Evolutionary conservation across 2,329 filamentous ascomycete species (phyloP).

Genomic region (Microdochium nivale): DNA sequence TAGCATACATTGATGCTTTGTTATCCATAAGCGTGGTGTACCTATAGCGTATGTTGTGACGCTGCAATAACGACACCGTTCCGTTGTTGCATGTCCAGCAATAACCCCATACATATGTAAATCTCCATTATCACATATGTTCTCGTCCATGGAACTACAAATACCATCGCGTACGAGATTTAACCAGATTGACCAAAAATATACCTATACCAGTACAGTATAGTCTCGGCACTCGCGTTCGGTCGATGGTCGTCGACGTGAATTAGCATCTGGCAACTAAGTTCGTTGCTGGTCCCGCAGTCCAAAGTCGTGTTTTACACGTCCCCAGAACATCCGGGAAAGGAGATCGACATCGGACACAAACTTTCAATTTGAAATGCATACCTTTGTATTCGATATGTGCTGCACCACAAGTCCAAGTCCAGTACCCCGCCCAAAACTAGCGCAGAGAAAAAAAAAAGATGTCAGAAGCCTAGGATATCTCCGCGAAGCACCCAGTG

Average conservation of each 20-base stretch:
- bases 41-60: no score
- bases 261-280: background rate
- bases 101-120: no score
- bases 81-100: no score
- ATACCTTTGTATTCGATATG: background rate
- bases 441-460: background rate
- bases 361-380: background rate
- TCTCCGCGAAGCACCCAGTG: background rate
- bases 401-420: background rate
- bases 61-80: no score
- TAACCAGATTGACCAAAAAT: no score
- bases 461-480: background rate
- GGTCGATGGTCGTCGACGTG: no score
- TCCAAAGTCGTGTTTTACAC: background rate
- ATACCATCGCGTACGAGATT: no score
- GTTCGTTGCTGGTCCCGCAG: background rate
- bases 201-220: no score
- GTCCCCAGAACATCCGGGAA: background rate
- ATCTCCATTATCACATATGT: no score
- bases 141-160: no score
- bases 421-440: background rate
- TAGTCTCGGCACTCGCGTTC: background rate
- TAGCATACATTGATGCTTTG: no score
- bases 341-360: background rate
- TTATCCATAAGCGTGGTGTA: no score